Percentiles rank a stretch among this genome's conserved stretches.
Conservation (phyloP, 1,284 basidiomycete species). For the Ganoderma lingzhi region DNA sequence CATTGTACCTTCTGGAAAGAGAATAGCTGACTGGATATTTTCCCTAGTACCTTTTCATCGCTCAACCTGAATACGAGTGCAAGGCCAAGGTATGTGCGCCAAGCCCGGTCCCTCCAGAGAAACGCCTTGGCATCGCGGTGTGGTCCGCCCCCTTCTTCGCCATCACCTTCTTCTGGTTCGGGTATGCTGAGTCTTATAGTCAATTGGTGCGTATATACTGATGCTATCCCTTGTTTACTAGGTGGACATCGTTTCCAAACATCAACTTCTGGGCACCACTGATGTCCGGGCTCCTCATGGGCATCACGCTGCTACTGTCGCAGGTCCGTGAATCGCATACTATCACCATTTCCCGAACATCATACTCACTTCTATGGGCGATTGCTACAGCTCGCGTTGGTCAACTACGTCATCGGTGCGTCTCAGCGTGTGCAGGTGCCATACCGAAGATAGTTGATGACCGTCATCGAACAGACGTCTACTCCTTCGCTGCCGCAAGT, state of each 20-base stretch:
- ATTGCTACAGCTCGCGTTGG: conserved; percentile 42
- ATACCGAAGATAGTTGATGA: neutral
- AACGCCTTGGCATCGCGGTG: conserved; percentile 63
- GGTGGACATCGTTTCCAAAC: conserved; percentile 60
- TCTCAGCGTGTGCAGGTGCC: neutral
- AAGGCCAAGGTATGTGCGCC: conserved; percentile 56
- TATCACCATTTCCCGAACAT: conserved; percentile 48
- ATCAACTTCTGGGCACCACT: conserved; percentile 68
- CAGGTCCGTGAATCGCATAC: conserved; percentile 2
- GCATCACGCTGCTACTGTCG: conserved; percentile 64
- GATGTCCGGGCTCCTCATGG: conserved; percentile 57
- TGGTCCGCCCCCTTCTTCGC: conserved; percentile 64
- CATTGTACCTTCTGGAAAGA: conserved; percentile 17
- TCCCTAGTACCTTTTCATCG: conserved; percentile 52
- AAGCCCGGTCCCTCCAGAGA: conserved; percentile 70
- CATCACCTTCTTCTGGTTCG: conserved; percentile 74
- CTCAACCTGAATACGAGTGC: conserved; percentile 61
- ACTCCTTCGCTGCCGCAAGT: conserved; percentile 62
- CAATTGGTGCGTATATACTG: neutral
- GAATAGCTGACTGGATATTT: neutral
- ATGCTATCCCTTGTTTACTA: neutral
- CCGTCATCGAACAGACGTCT: conserved; percentile 50
- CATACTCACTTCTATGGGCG: conserved; percentile 1
- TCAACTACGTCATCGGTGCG: conserved; percentile 44
- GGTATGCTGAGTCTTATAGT: conserved; percentile 28